Base-by-base conservation (phyloP, 495 filamentous ascomycete genomes). In the Daldinia caldariorum region DNA sequence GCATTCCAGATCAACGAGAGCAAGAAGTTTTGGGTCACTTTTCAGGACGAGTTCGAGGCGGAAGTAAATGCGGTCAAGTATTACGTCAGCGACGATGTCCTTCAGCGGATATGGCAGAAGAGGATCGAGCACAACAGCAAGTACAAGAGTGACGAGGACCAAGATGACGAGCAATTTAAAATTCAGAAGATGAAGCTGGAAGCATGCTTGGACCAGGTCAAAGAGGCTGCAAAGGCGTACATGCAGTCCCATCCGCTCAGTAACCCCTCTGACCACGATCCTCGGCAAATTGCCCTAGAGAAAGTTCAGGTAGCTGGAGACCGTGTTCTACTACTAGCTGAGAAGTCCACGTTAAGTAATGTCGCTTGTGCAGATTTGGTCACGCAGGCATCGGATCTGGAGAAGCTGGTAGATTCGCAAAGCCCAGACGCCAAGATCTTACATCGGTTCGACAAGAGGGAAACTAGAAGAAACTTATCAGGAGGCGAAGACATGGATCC, bases 41-140 rank as follows among this genome's bases (percentile, higher is more conserved):
- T 80, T 58, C 67, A 68, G 13, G 26, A 67, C 0, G 73, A 77
- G 8, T 81, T 75, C 39, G 72, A 72, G 12, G 54, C 38, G 2
- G 76, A 80, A 41, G 69, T 77, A 37, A 26, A 39, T 3, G 26
- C 16, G 1, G 71, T 79, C 50, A 75, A 61, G 41, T 61, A 72
- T 37, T 81, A 78, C 58, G 67, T 64, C 26, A 51, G 60, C 9
- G 43, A 35, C 10, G 65, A 72, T 49, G 55, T 76, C 31, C 66
- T 80, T 26, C 69, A 67, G 22, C 50, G 70, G n/a, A 66, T 80
- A 10, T 81, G 78, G 78, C 61, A 63, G 39, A 62, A 64, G 45
- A 81, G 67, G 60, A 72, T 76, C 7, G 58, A 63, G 18, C 53
- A 72, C 22, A 64, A 73, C 34, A 49, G 49, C 58, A 63, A 67